phyloP scores from a whole-genome alignment of 305 asterid species.

The Fraxinus floribunda region DNA sequence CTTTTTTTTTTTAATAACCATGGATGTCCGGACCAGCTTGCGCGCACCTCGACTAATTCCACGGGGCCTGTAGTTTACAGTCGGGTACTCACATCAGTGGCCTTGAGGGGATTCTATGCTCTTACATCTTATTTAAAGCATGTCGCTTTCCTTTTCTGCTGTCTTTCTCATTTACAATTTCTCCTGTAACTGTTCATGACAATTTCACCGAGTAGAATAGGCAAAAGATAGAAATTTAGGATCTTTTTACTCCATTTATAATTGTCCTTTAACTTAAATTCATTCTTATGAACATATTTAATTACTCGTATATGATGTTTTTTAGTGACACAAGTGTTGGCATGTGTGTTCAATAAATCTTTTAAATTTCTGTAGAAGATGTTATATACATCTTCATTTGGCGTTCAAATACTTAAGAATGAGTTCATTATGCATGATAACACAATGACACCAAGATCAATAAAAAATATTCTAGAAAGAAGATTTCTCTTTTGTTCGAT shows the following conservation, averaged over 20 bases:
- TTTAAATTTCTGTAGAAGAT: background rate
- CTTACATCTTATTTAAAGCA: background rate
- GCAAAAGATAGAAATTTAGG: background rate
- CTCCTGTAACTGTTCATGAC: background rate
- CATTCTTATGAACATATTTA: background rate
- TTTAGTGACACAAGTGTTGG: background rate
- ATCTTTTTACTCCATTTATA: background rate
- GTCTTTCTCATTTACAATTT: background rate
- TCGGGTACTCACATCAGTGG: too few species aligned
- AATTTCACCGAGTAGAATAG: background rate
- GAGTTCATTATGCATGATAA: background rate
- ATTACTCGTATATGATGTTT: background rate
- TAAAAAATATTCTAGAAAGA: background rate
- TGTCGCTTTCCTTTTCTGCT: background rate
- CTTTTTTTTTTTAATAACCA: too few species aligned
- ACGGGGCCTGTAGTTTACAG: too few species aligned
- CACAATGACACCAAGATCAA: background rate
- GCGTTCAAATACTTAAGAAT: background rate
- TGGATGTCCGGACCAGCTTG: too few species aligned
- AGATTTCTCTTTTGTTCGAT: background rate
- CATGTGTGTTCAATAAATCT: background rate
- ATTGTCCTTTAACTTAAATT: background rate
- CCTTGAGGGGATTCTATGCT: too few species aligned
- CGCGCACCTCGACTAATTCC: too few species aligned
- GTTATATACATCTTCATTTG: background rate